Evolutionary conservation across 1,284 basidiomycete genomes (phyloP).

Genomic region (Inonotus obliquus): DNA sequence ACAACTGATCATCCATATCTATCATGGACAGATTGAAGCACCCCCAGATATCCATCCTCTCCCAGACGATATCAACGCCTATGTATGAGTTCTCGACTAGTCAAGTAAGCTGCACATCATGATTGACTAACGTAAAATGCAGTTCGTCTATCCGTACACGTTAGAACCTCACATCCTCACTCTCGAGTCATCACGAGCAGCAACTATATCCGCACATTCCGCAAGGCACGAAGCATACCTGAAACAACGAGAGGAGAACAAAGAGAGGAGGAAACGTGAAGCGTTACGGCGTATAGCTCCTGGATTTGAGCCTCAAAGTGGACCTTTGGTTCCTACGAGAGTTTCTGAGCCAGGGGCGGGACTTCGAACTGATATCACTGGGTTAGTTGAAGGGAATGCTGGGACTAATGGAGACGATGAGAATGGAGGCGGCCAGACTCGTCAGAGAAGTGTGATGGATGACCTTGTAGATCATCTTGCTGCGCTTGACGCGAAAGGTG

Average conservation of each 20-base stretch:
- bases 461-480: slow-evolving; percentile 76
- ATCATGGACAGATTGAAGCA: slow-evolving; percentile 57
- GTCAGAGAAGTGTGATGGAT: slow-evolving; percentile 66
- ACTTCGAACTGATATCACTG: slow-evolving; percentile 15
- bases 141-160: slow-evolving; percentile 95
- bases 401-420: slow-evolving; percentile 12
- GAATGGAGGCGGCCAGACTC: slow-evolving; percentile 20
- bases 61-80: slow-evolving; percentile 82
- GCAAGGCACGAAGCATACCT: slow-evolving; percentile 68
- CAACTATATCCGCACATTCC: slow-evolving; percentile 59
- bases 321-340: slow-evolving; percentile 52
- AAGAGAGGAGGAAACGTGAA: slow-evolving; percentile 71
- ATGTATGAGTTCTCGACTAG: slow-evolving; percentile 48
- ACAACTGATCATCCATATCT: not conserved
- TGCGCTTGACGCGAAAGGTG: slow-evolving; percentile 43
- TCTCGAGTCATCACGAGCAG: slow-evolving; percentile 62
- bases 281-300: slow-evolving; percentile 70
- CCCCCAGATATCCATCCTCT: slow-evolving; percentile 90
- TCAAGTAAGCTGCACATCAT: not conserved
- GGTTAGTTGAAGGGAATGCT: slow-evolving; percentile 1
- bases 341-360: slow-evolving; percentile 14
- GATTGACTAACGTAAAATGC: slow-evolving; percentile 3
- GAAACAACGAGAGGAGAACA: slow-evolving; percentile 67
- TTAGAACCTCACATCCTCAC: slow-evolving; percentile 81
- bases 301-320: slow-evolving; percentile 60